Evolutionary conservation across 495 filamentous ascomycete species (phyloP), one percentile per base, ranked within the genome.

Genomic region (Podospora tetraspora): DNA sequence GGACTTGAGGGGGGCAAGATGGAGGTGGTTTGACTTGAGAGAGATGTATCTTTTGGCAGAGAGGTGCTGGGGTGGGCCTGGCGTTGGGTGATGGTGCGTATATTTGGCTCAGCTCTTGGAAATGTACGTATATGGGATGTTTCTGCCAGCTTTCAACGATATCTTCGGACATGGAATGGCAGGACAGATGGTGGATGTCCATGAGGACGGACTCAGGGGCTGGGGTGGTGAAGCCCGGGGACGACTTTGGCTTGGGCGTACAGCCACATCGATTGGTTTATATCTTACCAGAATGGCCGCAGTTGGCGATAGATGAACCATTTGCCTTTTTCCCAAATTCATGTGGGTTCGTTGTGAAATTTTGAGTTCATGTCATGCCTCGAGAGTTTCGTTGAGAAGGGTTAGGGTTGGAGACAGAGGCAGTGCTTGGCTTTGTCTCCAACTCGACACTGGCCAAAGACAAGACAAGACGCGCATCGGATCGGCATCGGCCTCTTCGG

Each of bases 331-430:
- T 52, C 13, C 43, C 16, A 9, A 52, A 6, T 52, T 2, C 1
- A 19, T 43, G 37, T 43, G 37, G 37, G 6, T 43, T 12, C 32
- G 4, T 43, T 52, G 43, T 52, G 43, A 52, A 34, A 9, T 52
- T 52, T 16, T 3, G 43, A 52, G 19, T 52, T 52, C 43, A n/a
- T 8, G 3, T 52, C 43, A n/a, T n/a, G 5, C 19, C 43, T n/a
- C 59, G 1, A 1, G 16, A 11, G 19, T 5, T n/a, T 9, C 0
- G 19, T 19, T 2, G 13, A 8, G 9, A 9, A 59, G 63, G 63
- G 63, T 66, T 66, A 66, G 63, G 63, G 63, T 59, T 57, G 37
- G 5, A 3, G 13, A 58, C 24, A 12, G 22, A 19, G 12, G 25
- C 25, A 21, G 57, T 21, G 5, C 13, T 6, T 24, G 43, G 32